Percentiles rank a stretch among this genome's conserved stretches.
Conservation (phyloP, 805 yeast genomes). For the Candida tallmaniae region DNA sequence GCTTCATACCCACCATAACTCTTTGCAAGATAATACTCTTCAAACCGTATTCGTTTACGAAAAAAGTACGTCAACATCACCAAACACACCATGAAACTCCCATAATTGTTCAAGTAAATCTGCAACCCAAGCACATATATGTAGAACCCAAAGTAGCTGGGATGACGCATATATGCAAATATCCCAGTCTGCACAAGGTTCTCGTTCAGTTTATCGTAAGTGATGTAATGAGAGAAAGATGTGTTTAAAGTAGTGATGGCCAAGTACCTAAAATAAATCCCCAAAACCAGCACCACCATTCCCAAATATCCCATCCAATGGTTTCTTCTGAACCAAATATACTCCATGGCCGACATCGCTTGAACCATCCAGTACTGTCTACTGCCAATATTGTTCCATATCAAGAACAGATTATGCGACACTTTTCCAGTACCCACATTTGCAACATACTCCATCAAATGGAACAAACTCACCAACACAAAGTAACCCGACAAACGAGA, state of each 20-base stretch:
- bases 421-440: conserved; percentile 20
- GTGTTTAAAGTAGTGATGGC: conserved; percentile 88
- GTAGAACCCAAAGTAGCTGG: conserved; percentile 37
- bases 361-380: conserved; percentile 27
- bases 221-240: conserved; percentile 41
- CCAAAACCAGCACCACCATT: conserved; percentile 40
- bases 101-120: conserved; percentile 19
- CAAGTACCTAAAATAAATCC: conserved; percentile 63
- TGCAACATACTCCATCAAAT: conserved; percentile 23
- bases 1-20: conserved; percentile 21
- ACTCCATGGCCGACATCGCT: conserved; percentile 19
- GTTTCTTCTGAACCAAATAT: conserved; percentile 6
- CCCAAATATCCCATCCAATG: conserved; percentile 36
- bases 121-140: conserved; percentile 30
- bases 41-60: conserved; percentile 25
- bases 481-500: conserved; percentile 3
- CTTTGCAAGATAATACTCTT: conserved; percentile 28
- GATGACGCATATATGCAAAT: conserved; percentile 30
- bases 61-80: conserved; percentile 45
- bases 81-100: conserved; percentile 36
- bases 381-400: conserved; percentile 34
- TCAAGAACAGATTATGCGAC: conserved; percentile 25
- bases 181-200: too few species aligned
- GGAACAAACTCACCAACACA: conserved; percentile 3
- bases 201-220: too few species aligned